A percentile compares a stretch with the other conserved stretches of the same genome.
Conservation (phyloP, 305 asterid species). For the Ajuga reptans region DNA sequence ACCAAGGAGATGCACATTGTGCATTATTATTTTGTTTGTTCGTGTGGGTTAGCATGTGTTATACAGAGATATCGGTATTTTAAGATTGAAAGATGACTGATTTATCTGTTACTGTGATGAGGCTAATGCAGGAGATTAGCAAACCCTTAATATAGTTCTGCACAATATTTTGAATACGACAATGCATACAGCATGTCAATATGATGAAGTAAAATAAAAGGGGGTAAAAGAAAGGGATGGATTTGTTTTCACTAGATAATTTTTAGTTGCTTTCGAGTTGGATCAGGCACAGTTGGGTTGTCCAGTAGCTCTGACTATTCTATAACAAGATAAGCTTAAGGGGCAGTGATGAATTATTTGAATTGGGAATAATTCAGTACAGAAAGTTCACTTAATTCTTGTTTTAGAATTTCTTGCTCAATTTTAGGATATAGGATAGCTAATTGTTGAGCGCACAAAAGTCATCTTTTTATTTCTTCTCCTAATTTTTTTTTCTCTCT, state of each 20-base stretch:
- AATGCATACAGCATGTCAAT: constrained; percentile 4
- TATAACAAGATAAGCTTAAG: not conserved
- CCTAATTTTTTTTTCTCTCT: not conserved
- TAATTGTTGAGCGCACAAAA: not conserved
- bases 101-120: not conserved
- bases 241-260: not conserved
- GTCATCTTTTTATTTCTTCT: not conserved
- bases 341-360: not conserved
- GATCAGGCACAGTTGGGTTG: not conserved
- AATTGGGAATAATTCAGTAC: not conserved
- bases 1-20: not conserved
- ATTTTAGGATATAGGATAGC: not conserved
- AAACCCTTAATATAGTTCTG: not conserved
- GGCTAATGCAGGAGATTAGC: not conserved
- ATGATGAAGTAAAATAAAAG: not conserved
- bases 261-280: not conserved
- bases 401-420: not conserved
- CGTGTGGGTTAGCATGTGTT: not conserved
- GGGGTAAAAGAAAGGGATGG: not conserved
- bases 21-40: not conserved
- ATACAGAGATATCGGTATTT: not conserved
- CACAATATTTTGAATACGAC: not conserved
- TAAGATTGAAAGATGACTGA: not conserved
- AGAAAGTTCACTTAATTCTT: not conserved
- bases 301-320: not conserved